phyloP scores from a whole-genome alignment of 495 filamentous ascomycete species.

The Aspergillus wentii region DNA sequence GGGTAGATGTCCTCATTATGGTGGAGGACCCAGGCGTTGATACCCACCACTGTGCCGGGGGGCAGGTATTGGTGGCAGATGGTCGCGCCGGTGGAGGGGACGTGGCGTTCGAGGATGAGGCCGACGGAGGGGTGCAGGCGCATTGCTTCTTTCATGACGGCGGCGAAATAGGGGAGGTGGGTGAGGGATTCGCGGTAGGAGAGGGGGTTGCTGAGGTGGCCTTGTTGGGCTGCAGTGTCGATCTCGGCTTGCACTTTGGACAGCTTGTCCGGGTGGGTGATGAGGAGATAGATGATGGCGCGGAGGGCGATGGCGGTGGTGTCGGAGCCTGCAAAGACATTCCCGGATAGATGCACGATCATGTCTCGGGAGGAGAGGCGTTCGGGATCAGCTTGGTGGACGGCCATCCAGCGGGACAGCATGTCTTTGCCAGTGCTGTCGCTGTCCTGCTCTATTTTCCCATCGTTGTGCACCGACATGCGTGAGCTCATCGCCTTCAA shows the following conservation, averaged over 20 bases:
- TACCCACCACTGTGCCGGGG: constrained; percentile 54
- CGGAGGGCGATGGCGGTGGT: constrained; percentile 29
- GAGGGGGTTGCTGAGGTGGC: constrained; percentile 9
- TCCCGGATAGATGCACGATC: constrained; percentile 25
- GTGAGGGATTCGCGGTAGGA: constrained; percentile 14
- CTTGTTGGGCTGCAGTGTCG: constrained; percentile 14
- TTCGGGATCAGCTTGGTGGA: constrained; percentile 18
- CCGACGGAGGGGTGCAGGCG: constrained; percentile 60
- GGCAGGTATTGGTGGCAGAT: constrained; percentile 46
- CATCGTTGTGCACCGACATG: constrained; percentile 26
- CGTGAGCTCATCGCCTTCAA: constrained; percentile 18
- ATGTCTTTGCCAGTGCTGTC: constrained; percentile 20
- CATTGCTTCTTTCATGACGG: constrained; percentile 65
- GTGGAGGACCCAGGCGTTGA: constrained; percentile 57
- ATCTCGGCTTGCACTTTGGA: constrained; percentile 24
- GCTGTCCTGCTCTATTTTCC: constrained; percentile 16
- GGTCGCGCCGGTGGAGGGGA: constrained; percentile 48
- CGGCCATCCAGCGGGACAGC: constrained; percentile 22
- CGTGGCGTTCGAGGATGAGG: constrained; percentile 58
- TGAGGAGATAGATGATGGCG: constrained; percentile 35
- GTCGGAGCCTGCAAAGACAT: constrained; percentile 33
- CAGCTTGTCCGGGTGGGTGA: constrained; percentile 20
- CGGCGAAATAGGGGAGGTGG: constrained; percentile 56
- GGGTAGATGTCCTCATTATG: constrained; percentile 50
- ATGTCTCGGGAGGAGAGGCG: constrained; percentile 21